phyloP scores from a whole-genome alignment of 805 yeast species.

The Sugiyamaella chiloensis region DNA sequence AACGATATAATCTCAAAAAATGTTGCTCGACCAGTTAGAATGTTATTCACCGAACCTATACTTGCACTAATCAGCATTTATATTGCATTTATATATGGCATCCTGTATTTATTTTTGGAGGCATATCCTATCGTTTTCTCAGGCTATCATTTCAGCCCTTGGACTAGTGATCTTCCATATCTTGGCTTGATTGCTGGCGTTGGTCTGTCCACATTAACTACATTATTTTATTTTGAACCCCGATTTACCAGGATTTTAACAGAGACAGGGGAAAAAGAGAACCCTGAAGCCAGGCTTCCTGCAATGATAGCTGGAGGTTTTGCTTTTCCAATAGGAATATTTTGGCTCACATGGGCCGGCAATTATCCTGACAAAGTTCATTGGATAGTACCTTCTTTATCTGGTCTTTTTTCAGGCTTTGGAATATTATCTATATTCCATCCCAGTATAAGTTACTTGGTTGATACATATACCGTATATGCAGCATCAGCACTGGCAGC shows the following conservation, averaged over 20 bases:
- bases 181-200: slow-evolving; percentile 71
- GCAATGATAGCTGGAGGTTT: slow-evolving; percentile 73
- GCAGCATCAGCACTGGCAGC: slow-evolving; percentile 81
- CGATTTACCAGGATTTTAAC: slow-evolving; percentile 46
- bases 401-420: slow-evolving; percentile 62
- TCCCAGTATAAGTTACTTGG: slow-evolving; percentile 65
- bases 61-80: slow-evolving; percentile 64
- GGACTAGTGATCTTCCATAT: slow-evolving; percentile 76
- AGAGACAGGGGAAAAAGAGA: slow-evolving; percentile 52
- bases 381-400: slow-evolving; percentile 76
- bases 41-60: slow-evolving; percentile 71
- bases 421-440: slow-evolving; percentile 68
- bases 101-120: slow-evolving; percentile 66
- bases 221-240: slow-evolving; percentile 52
- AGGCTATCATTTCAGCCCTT: slow-evolving; percentile 57
- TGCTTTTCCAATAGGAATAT: slow-evolving; percentile 70
- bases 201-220: slow-evolving; percentile 51
- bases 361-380: slow-evolving; percentile 64
- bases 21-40: slow-evolving; percentile 61
- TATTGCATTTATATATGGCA: slow-evolving; percentile 77
- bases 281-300: slow-evolving; percentile 78
- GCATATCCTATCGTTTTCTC: slow-evolving; percentile 74
- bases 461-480: slow-evolving; percentile 64
- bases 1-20: slow-evolving; percentile 61
- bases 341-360: slow-evolving; percentile 91